Conservation (phyloP, 495 filamentous ascomycete species). For the Neurospora africana region DNA sequence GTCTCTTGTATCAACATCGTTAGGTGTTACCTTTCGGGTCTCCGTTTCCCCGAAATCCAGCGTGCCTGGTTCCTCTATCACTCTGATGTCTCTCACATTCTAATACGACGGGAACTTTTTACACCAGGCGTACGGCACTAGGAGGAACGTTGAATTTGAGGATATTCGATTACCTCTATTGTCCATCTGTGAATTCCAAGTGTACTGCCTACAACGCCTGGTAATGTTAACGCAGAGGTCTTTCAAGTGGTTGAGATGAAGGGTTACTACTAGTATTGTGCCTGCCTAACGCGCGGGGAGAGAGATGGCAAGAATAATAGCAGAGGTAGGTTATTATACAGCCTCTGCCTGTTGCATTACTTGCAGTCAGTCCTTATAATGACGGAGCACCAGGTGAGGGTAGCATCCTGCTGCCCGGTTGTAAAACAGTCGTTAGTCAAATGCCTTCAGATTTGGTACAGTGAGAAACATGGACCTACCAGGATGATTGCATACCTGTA, state of each 20-base stretch:
- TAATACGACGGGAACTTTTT: not conserved
- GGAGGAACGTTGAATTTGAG: not conserved
- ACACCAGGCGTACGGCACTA: not conserved
- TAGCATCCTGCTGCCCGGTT: not conserved
- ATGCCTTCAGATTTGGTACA: no score
- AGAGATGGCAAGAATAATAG: no score
- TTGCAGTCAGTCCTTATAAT: not conserved
- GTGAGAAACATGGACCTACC: no score
- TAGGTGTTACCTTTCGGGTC: not conserved
- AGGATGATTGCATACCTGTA: no score
- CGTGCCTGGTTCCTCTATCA: not conserved
- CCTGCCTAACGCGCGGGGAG: not conserved
- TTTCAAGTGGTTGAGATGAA: not conserved
- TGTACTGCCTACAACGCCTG: not conserved
- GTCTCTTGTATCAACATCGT: not conserved
- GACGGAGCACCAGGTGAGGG: no score
- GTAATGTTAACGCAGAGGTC: not conserved
- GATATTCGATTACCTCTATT: not conserved
- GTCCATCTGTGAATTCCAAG: not conserved
- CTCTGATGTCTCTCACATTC: not conserved
- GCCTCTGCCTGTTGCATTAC: not conserved
- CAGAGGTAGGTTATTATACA: no score
- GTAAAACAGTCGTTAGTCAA: not conserved
- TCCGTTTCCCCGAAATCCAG: not conserved
- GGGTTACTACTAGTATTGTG: no score